Percentiles rank a stretch among this genome's conserved stretches.
These are phyloP conservation scores for Puccinia novopanici DNA, from an alignment of 1,284 basidiomycete genomes.

Conservation along the genomic window DNA sequence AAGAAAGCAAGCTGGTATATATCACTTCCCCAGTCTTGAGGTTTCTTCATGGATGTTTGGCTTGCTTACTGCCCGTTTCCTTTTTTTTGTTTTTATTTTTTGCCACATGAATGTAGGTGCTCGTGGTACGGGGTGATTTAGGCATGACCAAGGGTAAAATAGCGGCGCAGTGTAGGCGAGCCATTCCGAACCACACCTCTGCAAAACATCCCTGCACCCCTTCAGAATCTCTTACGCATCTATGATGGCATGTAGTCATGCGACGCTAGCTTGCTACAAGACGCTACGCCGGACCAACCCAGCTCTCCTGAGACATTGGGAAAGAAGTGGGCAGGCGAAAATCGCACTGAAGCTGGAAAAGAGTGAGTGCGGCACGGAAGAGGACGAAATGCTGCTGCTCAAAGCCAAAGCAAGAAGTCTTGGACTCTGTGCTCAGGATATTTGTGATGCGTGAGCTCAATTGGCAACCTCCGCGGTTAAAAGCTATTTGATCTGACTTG, in stretches of 20 bases:
- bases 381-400: conserved; percentile 47
- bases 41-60: not conserved
- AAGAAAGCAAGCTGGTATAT: conserved; percentile 46
- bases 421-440: conserved; percentile 47
- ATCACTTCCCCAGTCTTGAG: not conserved
- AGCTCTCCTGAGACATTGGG: conserved; percentile 39
- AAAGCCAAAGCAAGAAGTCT: conserved; percentile 48
- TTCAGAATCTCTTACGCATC: not conserved
- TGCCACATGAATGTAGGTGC: conserved; percentile 10
- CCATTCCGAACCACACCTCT: not conserved
- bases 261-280: conserved; percentile 50
- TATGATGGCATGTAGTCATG: conserved; percentile 27
- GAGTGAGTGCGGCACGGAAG: conserved; percentile 36
- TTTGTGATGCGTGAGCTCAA: conserved; percentile 45
- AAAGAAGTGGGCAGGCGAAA: conserved; percentile 44
- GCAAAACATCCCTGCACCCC: not conserved
- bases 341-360: conserved; percentile 44
- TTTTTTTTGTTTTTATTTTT: not conserved
- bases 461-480: not conserved
- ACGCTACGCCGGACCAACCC: conserved; percentile 29
- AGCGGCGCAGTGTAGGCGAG: conserved; percentile 50
- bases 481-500: not conserved
- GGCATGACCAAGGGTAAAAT: conserved; percentile 51
- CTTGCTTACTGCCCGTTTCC: not conserved
- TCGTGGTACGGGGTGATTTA: conserved; percentile 48